Percentiles rank a stretch among this genome's conserved stretches.
Evolutionary conservation across 2,329 filamentous ascomycete genomes (phyloP).

Genomic region (Diaporthe ampelina): DNA sequence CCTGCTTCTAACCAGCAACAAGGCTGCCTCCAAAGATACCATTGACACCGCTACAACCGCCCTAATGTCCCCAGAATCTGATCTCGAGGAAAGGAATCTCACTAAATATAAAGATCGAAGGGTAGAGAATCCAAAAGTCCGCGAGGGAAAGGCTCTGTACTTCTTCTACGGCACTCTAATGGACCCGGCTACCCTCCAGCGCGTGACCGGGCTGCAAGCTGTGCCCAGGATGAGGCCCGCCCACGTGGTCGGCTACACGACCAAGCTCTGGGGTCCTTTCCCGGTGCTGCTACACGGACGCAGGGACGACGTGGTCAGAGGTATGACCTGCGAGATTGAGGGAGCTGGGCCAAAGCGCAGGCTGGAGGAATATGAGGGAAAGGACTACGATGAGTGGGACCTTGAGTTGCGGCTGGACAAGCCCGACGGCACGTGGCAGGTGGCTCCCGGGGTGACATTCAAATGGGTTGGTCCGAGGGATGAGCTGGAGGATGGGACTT

Average conservation of each 20-base stretch:
- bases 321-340: constrained; percentile 8
- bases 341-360: constrained; percentile 7
- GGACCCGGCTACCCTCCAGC: constrained; percentile 9
- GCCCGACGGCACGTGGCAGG: neutral
- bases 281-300: neutral
- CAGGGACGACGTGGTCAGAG: constrained; percentile 3
- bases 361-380: constrained; percentile 13
- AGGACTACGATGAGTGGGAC: constrained; percentile 17
- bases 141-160: neutral
- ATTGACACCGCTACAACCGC: neutral
- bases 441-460: neutral
- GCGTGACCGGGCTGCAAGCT: neutral
- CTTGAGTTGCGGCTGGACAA: constrained; percentile 17
- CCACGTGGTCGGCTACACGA: constrained; percentile 4
- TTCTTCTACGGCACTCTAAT: constrained; percentile 27
- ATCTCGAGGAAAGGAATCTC: accelerated
- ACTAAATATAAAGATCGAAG: neutral
- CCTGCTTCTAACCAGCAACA: neutral
- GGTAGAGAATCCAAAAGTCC: neutral
- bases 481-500: constrained; percentile 4
- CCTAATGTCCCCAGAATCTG: neutral
- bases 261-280: constrained; percentile 6
- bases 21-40: neutral
- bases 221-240: neutral
- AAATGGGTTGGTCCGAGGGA: constrained; percentile 12